phyloP scores from a whole-genome alignment of 2,329 filamentous ascomycete species.

The Aspergillus sp. region DNA sequence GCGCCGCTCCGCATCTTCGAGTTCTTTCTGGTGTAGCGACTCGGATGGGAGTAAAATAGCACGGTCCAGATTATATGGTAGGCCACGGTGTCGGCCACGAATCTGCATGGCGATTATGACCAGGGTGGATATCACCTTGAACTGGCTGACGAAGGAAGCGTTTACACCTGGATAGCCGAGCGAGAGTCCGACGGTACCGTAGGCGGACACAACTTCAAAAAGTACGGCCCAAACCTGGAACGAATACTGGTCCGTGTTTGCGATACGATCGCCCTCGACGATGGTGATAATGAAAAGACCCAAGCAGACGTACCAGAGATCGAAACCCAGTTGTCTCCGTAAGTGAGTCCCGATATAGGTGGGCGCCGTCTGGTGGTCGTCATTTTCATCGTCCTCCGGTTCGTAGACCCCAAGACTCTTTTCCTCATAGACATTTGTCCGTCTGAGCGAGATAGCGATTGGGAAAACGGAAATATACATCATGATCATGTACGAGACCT shows the following conservation, averaged over 20 bases:
- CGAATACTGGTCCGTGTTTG: constrained; percentile 56
- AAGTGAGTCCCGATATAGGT: constrained; percentile 91
- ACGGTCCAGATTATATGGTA: constrained; percentile 67
- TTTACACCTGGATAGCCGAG: constrained; percentile 77
- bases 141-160: constrained; percentile 79
- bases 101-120: constrained; percentile 68
- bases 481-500: constrained; percentile 96
- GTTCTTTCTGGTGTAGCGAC: constrained; percentile 61
- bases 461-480: constrained; percentile 99
- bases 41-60: constrained; percentile 69
- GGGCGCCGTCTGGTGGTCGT: constrained; percentile 59
- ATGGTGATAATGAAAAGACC: constrained; percentile 92
- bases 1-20: constrained; percentile 50
- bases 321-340: constrained; percentile 90
- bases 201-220: constrained; percentile 86
- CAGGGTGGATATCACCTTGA: constrained; percentile 67
- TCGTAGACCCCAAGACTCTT: constrained; percentile 67
- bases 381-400: constrained; percentile 57
- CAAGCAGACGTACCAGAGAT: constrained; percentile 94
- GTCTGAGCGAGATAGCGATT: constrained; percentile 88
- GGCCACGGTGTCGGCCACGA: constrained; percentile 63
- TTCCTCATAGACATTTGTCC: constrained; percentile 96
- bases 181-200: constrained; percentile 90
- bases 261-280: constrained; percentile 72
- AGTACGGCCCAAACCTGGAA: constrained; percentile 70